These are phyloP conservation scores for Vickermania spadyakhi DNA, from an alignment of 208 protist species.

Conservation along the genomic window DNA sequence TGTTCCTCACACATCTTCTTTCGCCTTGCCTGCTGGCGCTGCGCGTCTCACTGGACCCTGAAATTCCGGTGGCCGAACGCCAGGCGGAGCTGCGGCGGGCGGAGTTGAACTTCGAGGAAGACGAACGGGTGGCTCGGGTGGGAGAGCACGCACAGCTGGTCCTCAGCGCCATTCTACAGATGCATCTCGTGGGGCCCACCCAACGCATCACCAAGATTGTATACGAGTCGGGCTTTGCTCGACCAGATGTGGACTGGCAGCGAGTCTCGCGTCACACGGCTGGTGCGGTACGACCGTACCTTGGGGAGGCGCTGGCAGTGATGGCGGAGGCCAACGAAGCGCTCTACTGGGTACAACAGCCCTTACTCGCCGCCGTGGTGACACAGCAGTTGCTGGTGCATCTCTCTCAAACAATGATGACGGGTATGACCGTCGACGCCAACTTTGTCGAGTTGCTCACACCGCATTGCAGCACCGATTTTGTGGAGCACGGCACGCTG, in stretches of 20 bases:
- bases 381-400: slow-evolving; percentile 70
- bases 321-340: slow-evolving; percentile 64
- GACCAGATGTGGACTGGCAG: slow-evolving; percentile 79
- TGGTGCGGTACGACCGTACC: slow-evolving; percentile 69
- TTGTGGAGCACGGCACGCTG: slow-evolving; percentile 48
- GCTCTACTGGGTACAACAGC: slow-evolving; percentile 62
- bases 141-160: slow-evolving; percentile 79
- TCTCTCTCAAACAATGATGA: slow-evolving; percentile 52
- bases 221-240: slow-evolving; percentile 42
- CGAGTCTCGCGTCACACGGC: slow-evolving; percentile 43
- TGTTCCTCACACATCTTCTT: slow-evolving; percentile 61
- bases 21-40: slow-evolving; percentile 60
- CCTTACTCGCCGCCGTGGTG: slow-evolving; percentile 50
- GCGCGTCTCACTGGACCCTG: slow-evolving; percentile 23
- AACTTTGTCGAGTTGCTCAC: slow-evolving; percentile 73
- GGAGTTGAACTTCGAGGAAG: slow-evolving; percentile 27
- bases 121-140: slow-evolving; percentile 50
- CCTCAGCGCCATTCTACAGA: slow-evolving; percentile 71
- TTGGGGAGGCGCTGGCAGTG: slow-evolving; percentile 53
- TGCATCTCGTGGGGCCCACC: slow-evolving; percentile 56
- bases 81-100: slow-evolving; percentile 12
- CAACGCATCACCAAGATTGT: slow-evolving; percentile 65
- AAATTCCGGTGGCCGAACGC: neutral
- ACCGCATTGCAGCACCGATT: slow-evolving; percentile 59
- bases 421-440: slow-evolving; percentile 45